Evolutionary conservation across 2,329 filamentous ascomycete species (phyloP), one percentile per base, ranked within the genome.

Genomic region (Leptographium wingfieldii): DNA sequence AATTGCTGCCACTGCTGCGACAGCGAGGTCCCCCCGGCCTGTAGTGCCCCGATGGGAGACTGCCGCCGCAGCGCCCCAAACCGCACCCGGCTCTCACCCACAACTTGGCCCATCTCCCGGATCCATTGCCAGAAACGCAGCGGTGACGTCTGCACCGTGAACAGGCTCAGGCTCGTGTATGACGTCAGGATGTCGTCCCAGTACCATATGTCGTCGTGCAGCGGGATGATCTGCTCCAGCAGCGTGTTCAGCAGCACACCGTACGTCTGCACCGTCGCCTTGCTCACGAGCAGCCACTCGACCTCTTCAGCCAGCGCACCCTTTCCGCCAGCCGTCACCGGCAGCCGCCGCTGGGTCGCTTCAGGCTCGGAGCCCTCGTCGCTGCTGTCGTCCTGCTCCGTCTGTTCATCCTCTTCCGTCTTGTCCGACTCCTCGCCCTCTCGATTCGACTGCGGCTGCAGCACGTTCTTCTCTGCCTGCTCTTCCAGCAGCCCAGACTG

Each of bases 131-230:
- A 92, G 40, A 96, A 71, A 22, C 88, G 80, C 49, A 86, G 67
- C 0, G 94, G 94, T 0, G 87, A 90, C 0, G 86, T 96, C 71
- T 99, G 94, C 10, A 95, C 74, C 16, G 89, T 87, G 72, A 96
- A 96, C 3, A 96, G 70, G 38, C 84, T 86, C 64, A 88, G 92
- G 68, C 87, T 89, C 56, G 83, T 80, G 66, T 90, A 86, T 0
- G 90, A 95, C 11, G 83, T 82, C 35, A 96, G 74, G 2, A 96
- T 81, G 65, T 94, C 88, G 68, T 96, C 90, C 94, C 94, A 99
- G 71, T 97, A 97, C 84, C 87, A 92, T 29, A 96, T 86, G 66
- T 96, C 91, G 65, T 96, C 86, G 66, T 85, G 88, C 22, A 99
- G 73, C 0, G 87, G 86, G 12, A 92, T 84, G 12, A 91, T 95